Base-by-base conservation (phyloP, 2,329 filamentous ascomycete genomes). In the Septoria petroselini region DNA sequence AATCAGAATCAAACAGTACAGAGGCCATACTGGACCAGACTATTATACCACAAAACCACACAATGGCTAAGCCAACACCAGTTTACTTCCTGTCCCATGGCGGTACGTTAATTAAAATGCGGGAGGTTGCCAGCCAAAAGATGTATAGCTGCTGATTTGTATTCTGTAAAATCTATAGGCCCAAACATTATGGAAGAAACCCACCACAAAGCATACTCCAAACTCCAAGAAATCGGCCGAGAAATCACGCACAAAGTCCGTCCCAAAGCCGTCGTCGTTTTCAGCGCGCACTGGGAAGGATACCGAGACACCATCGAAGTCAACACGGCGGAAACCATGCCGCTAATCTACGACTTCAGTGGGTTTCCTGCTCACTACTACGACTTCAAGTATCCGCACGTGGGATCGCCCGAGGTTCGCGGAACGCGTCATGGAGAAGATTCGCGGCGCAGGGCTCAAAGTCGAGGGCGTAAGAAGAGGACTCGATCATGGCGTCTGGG, bases 201-300 rank as follows among this genome's bases (percentile, higher is more conserved):
- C 3, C 65, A 80, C 0, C 86, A 90, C 62, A 82, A 84, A 1
- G 86, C 81, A 7, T 87, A 85, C 60, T 65, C 73, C 3, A 72
- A 84, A 47, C 77, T 90, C 3, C 77, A 83, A 58, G 66, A 74
- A 18, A 82, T 88, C 44, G 86, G 86, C 34, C 73, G 68, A 6
- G 85, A 89, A 61, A 88, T 90, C 63, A 88, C 84, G 0, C 72
- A 78, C 21, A 79, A 81, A 54, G 80, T 88, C 35, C 84, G 83
- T 60, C 86, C 86, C 1, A 83, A 80, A 54, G 86, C 85, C 1
- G 77, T 90, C 12, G 81, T 90, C 1, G 83, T 89, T 19, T 84
- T 91, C 64, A 88, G 85, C 1, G 86, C 85, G 1, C 86, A 91
- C 67, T 90, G 86, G 86, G 82, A 87, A 69, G 81, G 76, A 5